phyloP scores from a whole-genome alignment of 768 basidiomycete species.

The Ramaria rubella region DNA sequence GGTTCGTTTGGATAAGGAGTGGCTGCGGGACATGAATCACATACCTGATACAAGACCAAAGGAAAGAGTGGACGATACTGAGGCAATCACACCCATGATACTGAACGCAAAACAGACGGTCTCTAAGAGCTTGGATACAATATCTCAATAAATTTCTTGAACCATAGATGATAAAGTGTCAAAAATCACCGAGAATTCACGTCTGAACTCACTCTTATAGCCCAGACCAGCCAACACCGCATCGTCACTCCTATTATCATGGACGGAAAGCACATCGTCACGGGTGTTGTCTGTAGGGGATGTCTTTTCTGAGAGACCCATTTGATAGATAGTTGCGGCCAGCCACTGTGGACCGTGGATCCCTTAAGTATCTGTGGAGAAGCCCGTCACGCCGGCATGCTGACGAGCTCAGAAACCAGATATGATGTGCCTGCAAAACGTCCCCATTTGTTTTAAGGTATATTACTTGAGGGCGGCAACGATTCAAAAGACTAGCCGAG shows the following conservation, averaged over 20 bases:
- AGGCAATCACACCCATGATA: slow-evolving; percentile 68
- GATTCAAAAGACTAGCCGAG: too few relatives aligned
- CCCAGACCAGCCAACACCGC: slow-evolving; percentile 56
- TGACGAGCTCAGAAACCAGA: too few relatives aligned
- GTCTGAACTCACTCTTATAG: slow-evolving; percentile 66
- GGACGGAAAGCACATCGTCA: neutral
- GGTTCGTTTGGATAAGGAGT: neutral
- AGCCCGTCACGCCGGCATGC: too few relatives aligned
- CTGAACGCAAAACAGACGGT: slow-evolving; percentile 62
- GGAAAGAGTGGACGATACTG: slow-evolving; percentile 57
- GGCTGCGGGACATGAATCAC: slow-evolving; percentile 12
- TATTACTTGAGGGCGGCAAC: too few relatives aligned
- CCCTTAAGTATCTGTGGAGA: too few relatives aligned
- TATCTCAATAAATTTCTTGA: neutral
- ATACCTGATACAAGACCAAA: slow-evolving; percentile 59
- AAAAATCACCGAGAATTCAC: slow-evolving; percentile 58
- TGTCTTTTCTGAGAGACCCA: too few relatives aligned
- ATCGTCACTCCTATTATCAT: slow-evolving; percentile 40
- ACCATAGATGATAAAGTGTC: neutral
- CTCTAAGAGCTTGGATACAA: slow-evolving; percentile 40
- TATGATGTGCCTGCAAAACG: too few relatives aligned
- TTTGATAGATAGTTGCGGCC: too few relatives aligned
- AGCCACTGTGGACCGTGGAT: too few relatives aligned
- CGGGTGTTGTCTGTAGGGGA: too few relatives aligned
- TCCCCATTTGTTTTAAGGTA: too few relatives aligned